Conservation (phyloP, 192 early-diverging fungal genomes). For the Rhizophagus prolifer region DNA sequence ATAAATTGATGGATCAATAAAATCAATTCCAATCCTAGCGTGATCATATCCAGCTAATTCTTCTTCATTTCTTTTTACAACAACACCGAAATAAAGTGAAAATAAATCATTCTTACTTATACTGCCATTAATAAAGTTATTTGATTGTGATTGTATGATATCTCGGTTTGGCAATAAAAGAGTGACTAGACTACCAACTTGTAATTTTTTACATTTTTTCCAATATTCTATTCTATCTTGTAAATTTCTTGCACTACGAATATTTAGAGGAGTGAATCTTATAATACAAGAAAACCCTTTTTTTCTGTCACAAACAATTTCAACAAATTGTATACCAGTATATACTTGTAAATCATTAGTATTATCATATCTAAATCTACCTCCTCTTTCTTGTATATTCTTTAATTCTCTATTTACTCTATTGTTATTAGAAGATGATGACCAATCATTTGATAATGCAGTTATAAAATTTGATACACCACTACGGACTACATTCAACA, state of each 20-base stretch:
- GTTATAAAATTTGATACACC: too few species aligned
- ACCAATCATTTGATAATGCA: too few species aligned
- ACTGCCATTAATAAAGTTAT: background rate
- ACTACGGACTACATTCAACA: too few species aligned
- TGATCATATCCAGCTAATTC: slow-evolving; percentile 24
- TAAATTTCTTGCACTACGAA: background rate
- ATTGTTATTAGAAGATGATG: too few species aligned
- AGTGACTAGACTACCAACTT: slow-evolving; percentile 47
- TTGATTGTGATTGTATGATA: background rate
- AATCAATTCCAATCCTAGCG: slow-evolving; percentile 32
- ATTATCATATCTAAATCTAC: too few species aligned
- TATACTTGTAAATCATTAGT: slow-evolving; percentile 40
- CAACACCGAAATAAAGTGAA: slow-evolving; percentile 34
- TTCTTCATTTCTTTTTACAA: slow-evolving; percentile 34
- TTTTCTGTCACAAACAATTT: slow-evolving; percentile 31
- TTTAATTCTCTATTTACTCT: too few species aligned
- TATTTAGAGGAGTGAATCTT: slow-evolving; percentile 29
- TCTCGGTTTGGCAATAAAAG: slow-evolving; percentile 29
- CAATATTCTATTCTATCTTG: slow-evolving; percentile 44
- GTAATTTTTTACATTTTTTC: slow-evolving; percentile 43
- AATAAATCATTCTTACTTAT: background rate
- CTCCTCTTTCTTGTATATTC: too few species aligned
- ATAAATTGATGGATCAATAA: slow-evolving; percentile 36
- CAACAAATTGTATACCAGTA: slow-evolving; percentile 35
- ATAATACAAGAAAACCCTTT: slow-evolving; percentile 29